Evolutionary conservation across 306 rosid species (phyloP).

Genomic region (Begonia loranthoides): DNA sequence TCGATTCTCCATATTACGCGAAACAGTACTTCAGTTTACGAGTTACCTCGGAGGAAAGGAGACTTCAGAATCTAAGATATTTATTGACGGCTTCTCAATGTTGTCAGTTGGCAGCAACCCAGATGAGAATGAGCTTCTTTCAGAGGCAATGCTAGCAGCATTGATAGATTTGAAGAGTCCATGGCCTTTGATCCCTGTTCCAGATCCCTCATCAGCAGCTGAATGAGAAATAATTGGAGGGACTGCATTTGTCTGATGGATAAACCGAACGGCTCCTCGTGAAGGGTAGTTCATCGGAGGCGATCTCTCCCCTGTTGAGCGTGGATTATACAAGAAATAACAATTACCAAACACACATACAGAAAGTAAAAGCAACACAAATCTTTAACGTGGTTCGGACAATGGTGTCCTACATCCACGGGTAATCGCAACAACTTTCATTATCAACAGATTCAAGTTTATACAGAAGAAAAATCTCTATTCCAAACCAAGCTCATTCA

Average conservation of each 20-base stretch:
- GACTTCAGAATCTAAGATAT: slow-evolving; percentile 44
- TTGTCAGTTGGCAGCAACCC: slow-evolving; percentile 32
- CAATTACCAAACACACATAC: too few species aligned
- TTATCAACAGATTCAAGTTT: too few species aligned
- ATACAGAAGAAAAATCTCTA: too few species aligned
- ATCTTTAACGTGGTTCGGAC: too few species aligned
- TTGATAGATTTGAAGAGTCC: slow-evolving; percentile 63
- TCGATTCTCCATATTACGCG: too few species aligned
- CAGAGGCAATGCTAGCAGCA: slow-evolving; percentile 32
- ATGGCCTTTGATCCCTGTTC: slow-evolving; percentile 89
- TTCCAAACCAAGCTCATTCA: too few species aligned
- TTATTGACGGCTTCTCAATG: slow-evolving; percentile 45
- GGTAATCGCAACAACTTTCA: too few species aligned
- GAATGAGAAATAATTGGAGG: slow-evolving; percentile 76
- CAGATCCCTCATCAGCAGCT: slow-evolving; percentile 95
- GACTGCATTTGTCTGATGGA: slow-evolving; percentile 21
- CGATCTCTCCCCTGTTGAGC: slow-evolving; percentile 35
- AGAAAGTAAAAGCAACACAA: too few species aligned
- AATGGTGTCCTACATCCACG: too few species aligned
- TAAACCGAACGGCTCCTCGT: too few species aligned
- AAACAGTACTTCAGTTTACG: background rate
- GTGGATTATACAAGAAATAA: too few species aligned
- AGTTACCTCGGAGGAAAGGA: slow-evolving; percentile 44
- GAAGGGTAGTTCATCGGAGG: slow-evolving; percentile 24
- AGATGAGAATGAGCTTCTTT: slow-evolving; percentile 49